Evolutionary conservation across 805 yeast species (phyloP), one percentile per base, ranked within the genome.

Genomic region (Grigorovia jiainica): DNA sequence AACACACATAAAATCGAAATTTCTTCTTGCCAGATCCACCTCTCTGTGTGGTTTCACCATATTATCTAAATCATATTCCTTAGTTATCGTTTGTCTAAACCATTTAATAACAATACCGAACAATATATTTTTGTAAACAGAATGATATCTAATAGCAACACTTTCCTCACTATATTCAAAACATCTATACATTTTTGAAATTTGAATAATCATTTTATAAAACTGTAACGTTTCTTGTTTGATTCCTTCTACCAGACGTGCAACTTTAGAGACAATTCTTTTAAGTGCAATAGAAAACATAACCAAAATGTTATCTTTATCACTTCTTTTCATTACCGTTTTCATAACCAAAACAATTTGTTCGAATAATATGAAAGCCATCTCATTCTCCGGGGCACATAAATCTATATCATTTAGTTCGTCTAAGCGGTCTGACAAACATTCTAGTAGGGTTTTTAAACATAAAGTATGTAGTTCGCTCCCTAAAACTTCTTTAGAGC

Each of bases 401-500:
- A 61, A 46, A 40, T 53, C 51, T 9, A 58, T 45, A 5, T 45
- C 42, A 24, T 46, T 44, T 33, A 68, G 61, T 13, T 55, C 58
- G 2, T 57, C 60, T 3, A 73, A 65, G 18, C 65, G 57, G 3
- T 55, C 53, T 38, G 59, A 65, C 32, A 81, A 53, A 42, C 71
- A 71, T 6, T 63, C 57, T 38, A 78, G 67, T 17, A 80, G 64
- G 45, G 68, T 52, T 41, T 68, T 70, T 54, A 72, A 72, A 11
- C 78, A 70, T 20, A 67, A 65, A 10, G 87, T 76, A 61, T 82
- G 79, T 36, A 79, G 60, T 43, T 82, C 89, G 24, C 71, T 63
- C 11, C 82, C 76, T 35, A 87, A 59, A 2, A 85, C 77, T 48
- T 85, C 95, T 46, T 80, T 76, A 2, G 85, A 73, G 34, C 78